Conservation (phyloP, 805 yeast genomes). For the Lachancea thermotolerans region DNA sequence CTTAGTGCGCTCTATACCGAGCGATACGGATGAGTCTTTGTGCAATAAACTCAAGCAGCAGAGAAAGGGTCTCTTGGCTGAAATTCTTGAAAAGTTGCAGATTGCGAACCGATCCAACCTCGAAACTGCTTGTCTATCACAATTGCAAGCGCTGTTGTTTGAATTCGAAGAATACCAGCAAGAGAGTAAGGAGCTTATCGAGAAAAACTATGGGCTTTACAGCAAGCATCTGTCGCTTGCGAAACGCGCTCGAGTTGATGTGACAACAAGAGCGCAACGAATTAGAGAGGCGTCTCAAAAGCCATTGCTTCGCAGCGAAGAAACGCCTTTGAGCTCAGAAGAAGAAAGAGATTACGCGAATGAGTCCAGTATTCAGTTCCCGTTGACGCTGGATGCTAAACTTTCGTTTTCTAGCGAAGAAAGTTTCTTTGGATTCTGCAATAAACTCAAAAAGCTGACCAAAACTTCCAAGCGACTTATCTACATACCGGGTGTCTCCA, state of each 20-base stretch:
- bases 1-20: not conserved
- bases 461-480: conserved; percentile 27
- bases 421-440: conserved; percentile 15
- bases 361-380: conserved; percentile 3
- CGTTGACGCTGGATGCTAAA: conserved; percentile 14
- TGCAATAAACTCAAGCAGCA: not conserved
- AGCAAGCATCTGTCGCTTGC: conserved; percentile 5
- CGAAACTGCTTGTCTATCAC: conserved; percentile 7
- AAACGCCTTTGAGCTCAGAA: not conserved
- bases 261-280: not conserved
- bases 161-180: conserved; percentile 7
- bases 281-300: not conserved
- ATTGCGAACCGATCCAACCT: not conserved
- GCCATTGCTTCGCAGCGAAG: not conserved
- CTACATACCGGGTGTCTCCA: conserved; percentile 20
- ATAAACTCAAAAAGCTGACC: conserved; percentile 20
- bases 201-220: conserved; percentile 8
- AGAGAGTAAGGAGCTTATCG: conserved; percentile 10
- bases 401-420: conserved; percentile 10
- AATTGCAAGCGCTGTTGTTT: conserved; percentile 6
- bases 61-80: not conserved
- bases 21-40: not conserved
- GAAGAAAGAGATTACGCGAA: not conserved
- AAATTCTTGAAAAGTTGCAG: not conserved
- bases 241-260: not conserved